Base-by-base conservation (phyloP, 1,284 basidiomycete species). In the Trichosporon sp. region DNA sequence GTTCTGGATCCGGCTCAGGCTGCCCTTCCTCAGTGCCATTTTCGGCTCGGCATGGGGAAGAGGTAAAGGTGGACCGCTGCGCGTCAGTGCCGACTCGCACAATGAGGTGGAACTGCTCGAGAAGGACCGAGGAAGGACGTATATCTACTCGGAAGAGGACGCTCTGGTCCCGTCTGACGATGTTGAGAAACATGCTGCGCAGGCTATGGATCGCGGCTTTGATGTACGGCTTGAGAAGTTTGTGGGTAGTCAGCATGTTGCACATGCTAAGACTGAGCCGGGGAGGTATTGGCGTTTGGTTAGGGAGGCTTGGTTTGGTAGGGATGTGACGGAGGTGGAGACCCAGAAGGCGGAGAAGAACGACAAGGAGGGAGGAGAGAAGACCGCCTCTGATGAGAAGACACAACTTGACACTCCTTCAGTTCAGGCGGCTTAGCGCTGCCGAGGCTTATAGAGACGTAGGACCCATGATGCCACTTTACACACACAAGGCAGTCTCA, bases 251-350 rank as follows among this genome's bases (percentile, higher is more conserved):
- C 33, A 34, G 27, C 69, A 70, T 33, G 67, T 70, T 21, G 65
- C 63, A 3, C 67, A 69, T 29, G 59, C 58, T 14, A 40, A 62
- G 19, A 34, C 7, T 0, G 64, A 69, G 14, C 64, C 62, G 4
- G 65, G 65, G 60, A 57, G 67, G 34, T 70, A 70, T 54, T 70
- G 69, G 69, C 11, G 37, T 19, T 14, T 67, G 6, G 69, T 59
- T 34, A n/a, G 31, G 33, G 64, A 65, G 65, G 62, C 66, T 1
- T 68, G 59, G 59, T 36, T 59, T 31, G 58, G 61, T 7, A 16
- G 10, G 23, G 11, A 23, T 10, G 1, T 4, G 23, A 34, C 3
- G 32, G 36, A 13, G 56, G 61, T 37, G 36, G 19, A 44, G 32
- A n/a, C n/a, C n/a, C 25, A 27, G n/a, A 31, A 29, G n/a, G n/a